Percentiles rank a stretch among this genome's conserved stretches.
phyloP scores from a whole-genome alignment of 2,329 filamentous ascomycete species.

The Septoria linicola region DNA sequence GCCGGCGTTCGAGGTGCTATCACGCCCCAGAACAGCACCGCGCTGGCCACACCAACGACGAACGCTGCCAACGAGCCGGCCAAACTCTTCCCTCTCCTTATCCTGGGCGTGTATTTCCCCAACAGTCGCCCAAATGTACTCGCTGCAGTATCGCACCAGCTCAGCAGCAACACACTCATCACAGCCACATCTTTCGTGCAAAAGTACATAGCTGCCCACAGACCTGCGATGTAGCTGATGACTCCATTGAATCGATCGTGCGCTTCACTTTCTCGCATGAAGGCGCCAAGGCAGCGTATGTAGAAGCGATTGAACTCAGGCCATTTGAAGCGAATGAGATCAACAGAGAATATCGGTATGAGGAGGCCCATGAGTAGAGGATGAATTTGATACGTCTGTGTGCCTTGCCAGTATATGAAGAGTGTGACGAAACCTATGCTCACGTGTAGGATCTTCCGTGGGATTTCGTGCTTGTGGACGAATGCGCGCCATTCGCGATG shows the following conservation, averaged over 20 bases:
- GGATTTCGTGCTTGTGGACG: constrained; percentile 92
- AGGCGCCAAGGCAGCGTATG: constrained; percentile 76
- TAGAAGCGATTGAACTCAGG: constrained; percentile 82
- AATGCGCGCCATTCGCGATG: constrained; percentile 88
- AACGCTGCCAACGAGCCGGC: constrained; percentile 86
- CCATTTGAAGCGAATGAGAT: constrained; percentile 80
- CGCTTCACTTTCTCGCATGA: constrained; percentile 97
- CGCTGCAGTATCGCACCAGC: constrained; percentile 97
- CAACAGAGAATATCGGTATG: constrained; percentile 78
- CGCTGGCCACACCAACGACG: constrained; percentile 76
- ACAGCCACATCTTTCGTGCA: constrained; percentile 93
- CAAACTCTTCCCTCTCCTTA: constrained; percentile 85
- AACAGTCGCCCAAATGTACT: constrained; percentile 90
- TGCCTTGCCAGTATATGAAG: constrained; percentile 76
- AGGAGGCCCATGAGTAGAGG: constrained; percentile 79
- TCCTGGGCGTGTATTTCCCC: constrained; percentile 81
- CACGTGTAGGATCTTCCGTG: constrained; percentile 87
- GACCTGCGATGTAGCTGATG: constrained; percentile 91
- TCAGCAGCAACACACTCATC: constrained; percentile 83
- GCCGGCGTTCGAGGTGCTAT: constrained; percentile 59
- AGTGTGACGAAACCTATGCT: constrained; percentile 95
- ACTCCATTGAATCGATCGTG: constrained; percentile 86
- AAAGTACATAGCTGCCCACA: constrained; percentile 79
- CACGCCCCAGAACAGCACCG: constrained; percentile 84
- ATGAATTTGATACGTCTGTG: constrained; percentile 74